These are phyloP conservation scores for Actinidia polygama DNA, from an alignment of 179 eudicot genomes.

Conservation along the genomic window DNA sequence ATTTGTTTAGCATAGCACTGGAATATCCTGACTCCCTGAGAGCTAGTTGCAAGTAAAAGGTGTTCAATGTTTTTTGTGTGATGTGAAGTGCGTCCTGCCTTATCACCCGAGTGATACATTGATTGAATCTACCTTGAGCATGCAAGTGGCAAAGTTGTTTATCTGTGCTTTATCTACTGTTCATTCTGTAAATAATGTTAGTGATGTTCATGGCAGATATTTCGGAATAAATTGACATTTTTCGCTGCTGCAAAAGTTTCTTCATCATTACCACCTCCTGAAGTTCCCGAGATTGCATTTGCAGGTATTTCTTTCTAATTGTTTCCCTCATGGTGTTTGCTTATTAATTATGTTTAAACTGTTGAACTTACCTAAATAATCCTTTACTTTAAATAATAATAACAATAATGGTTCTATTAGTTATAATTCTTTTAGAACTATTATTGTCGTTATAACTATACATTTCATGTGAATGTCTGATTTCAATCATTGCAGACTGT, in stretches of 20 bases:
- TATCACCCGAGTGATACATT: too few relatives aligned
- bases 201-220: slow-evolving; percentile 53
- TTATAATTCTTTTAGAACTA: too few relatives aligned
- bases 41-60: background rate
- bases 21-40: background rate
- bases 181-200: background rate
- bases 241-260: slow-evolving; percentile 94
- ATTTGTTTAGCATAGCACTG: background rate
- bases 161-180: slow-evolving; percentile 10
- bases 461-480: background rate
- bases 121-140: background rate
- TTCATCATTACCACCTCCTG: slow-evolving; percentile 84
- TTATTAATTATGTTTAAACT: background rate
- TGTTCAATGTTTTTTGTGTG: background rate
- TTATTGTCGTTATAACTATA: background rate
- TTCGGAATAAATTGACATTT: slow-evolving; percentile 81
- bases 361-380: background rate
- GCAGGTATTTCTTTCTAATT: slow-evolving; percentile 57
- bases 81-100: background rate
- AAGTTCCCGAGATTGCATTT: slow-evolving; percentile 93
- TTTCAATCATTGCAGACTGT: background rate
- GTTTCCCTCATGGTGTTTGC: background rate
- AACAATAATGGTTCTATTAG: too few relatives aligned
- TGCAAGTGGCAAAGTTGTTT: background rate
- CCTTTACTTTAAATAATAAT: background rate